Base-by-base conservation (phyloP, 2,329 filamentous ascomycete species). In the Pestalotiopsis sp. region DNA sequence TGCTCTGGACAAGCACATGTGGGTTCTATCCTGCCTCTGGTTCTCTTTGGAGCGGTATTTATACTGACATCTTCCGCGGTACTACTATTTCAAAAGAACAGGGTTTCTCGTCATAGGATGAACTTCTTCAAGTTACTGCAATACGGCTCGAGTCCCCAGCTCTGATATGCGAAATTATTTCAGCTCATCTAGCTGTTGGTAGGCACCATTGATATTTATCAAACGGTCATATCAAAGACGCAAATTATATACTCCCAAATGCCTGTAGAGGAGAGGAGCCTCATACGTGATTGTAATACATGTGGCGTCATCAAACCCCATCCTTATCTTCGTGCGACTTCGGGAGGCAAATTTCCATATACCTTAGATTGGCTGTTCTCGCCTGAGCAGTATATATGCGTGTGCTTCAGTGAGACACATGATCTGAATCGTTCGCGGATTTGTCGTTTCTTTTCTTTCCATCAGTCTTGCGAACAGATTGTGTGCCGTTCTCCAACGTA, bases 251-350 rank as follows among this genome's bases (percentile, higher is more conserved):
- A 12, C 14, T 38, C 38, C 13, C 39, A 20, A 17, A 31, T 49
- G 61, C 9, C 38, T 52, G 39, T 38, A 20, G 17, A 39, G 3
- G 20, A 27, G 39, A 27, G 39, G 17, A 31, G 20, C 36, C 17
- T 23, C 27, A 49, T 64, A 52, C 61, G 61, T 64, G 61, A 45
- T 64, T 23, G 38, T 13, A 64, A n/a, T 38, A 64, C 31, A 49
- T 64, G 38, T 64, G 61, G 61, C 61, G 61, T 64, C 61, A 64
- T 64, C 38, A 52, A 25, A 4, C n/a, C 25, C 9, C 61, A 52
- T 52, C 7, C 61, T 49, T 52, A 17, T 64, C 20, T 4, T 6
- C 14, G 38, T 64, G 39, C 61, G 36, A 49, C 41, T 6, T 64
- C 38, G 61, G 61, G n/a, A 23, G 2, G 14, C n/a, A 36, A 36